Base-by-base conservation (phyloP, 768 basidiomycete genomes). In the Tubosaeta sp. region DNA sequence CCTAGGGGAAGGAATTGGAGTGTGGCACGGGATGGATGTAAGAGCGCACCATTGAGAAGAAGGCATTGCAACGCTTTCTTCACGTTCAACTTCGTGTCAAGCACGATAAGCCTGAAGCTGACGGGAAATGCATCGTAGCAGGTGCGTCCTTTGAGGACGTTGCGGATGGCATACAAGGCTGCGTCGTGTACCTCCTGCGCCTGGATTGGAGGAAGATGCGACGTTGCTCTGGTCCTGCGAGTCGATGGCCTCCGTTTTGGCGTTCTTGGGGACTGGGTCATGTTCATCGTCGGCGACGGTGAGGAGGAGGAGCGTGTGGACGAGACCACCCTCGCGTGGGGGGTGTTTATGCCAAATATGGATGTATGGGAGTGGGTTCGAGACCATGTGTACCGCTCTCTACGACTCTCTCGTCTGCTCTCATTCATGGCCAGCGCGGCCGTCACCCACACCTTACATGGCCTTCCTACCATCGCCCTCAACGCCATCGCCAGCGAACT, bases 41-140 rank as follows among this genome's bases (percentile, higher is more conserved):
- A 12, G 45, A 5, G 42, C 49, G 48, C 25, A 86, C 89, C 86
- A 68, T 97, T 97, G 56, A 84, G 76, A 7, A 91, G 76, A 9
- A 94, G 80, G 62, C 88, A 95, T 67, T 93, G 82, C 31, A 99
- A 71, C 12, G 95, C 94, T 68, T 95, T 93, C 74, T 95, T 95
- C 48, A 98, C 95, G 65, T 89, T 93, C 62, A 99, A 81, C 69
- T 92, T 89, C 43, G 89, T 94, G 71, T 99, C 97, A 51, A 99
- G 82, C 25, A 98, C 94, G 67, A 99, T 97, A 63, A 98, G 79
- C 61, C 95, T 80, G 74, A 95, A 99, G 71, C 85, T 89, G 74
- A 98, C 91, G 25, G 97, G 97, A 63, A 99, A 95, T 31, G 95
- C 93, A 71, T 98, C 95, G 74, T 98, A 99, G 59, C 86, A 85